A percentile compares a stretch with the other conserved stretches of the same genome.
Conservation (phyloP, 2,329 filamentous ascomycete genomes). For the Penicillium sp. region DNA sequence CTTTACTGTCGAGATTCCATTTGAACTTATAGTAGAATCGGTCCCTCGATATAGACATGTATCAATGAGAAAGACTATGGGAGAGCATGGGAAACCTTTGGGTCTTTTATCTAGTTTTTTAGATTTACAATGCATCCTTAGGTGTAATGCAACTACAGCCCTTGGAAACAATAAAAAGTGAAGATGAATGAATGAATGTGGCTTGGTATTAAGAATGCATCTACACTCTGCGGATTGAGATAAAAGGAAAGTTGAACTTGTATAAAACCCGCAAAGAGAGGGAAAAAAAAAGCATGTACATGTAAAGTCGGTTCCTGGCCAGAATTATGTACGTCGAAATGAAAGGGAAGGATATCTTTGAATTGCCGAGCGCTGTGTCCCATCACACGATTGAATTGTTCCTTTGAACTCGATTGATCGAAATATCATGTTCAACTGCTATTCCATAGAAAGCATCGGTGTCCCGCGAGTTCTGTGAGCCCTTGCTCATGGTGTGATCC, state of each 20-base stretch:
- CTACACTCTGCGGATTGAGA: not conserved
- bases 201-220: not conserved
- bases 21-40: not conserved
- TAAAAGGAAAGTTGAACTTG: not conserved
- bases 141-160: not conserved
- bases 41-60: not conserved
- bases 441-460: slow-evolving; percentile 26
- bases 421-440: slow-evolving; percentile 33
- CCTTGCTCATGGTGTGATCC: slow-evolving; percentile 18
- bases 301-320: not conserved
- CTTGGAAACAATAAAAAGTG: not conserved
- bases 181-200: not conserved
- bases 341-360: not conserved
- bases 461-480: slow-evolving; percentile 15
- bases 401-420: slow-evolving; percentile 21
- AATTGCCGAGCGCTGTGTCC: not conserved
- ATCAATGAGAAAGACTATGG: not conserved
- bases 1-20: not conserved
- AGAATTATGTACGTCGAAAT: not conserved
- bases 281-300: not conserved
- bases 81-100: not conserved
- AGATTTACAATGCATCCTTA: not conserved
- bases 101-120: too few relatives aligned
- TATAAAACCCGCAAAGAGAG: not conserved
- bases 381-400: slow-evolving; percentile 14